Evolutionary conservation across 371 early-diverging fungal species (phyloP), one percentile per base, ranked within the genome.

Genomic region (Mortierella sp.): DNA sequence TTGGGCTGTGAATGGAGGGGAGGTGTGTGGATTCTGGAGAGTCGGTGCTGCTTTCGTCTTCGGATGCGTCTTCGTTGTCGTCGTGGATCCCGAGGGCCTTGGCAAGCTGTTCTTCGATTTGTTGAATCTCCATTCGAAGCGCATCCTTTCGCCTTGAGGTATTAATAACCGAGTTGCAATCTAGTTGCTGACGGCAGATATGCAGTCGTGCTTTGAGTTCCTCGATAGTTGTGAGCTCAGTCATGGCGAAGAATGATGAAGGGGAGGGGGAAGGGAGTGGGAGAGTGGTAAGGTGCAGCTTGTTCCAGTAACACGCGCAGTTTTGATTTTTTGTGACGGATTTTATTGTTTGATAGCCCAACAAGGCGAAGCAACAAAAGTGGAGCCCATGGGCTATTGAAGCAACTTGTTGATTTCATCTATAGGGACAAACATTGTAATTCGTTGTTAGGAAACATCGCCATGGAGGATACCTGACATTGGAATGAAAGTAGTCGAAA

Each of bases 141-240:
- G 54, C 50, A 0, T 60, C 66, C 40, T 72, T 72, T 17, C 66
- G 62, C 2, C 47, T 61, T 8, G 46, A 3, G 17, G 66, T 72
- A 29, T 72, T 73, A 14, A 73, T 47, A 10, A 25, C 47, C 5
- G 74, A 60, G 44, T 60, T 67, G 56, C 55, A 40, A 22, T 59
- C 56, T 6, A 73, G 60, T 28, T 73, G 74, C n/a, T 63, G 63
- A 4, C 58, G 59, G 22, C 74, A 67, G n/a, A 73, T 28, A 43
- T 28, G 58, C 14, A 73, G 57, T n/a, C 67, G 62, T 5, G 52
- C 39, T 37, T 43, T 57, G 49, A 73, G 41, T 44, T 24, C 48
- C 2, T 71, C 71, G 47, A 63, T 6, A 21, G 24, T 51, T 17
- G 12, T 28, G 37, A 34, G 12, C 44, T 45, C 55, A 47, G 37